phyloP scores from a whole-genome alignment of 1,284 basidiomycete species.

The Meira miltonrushii region DNA sequence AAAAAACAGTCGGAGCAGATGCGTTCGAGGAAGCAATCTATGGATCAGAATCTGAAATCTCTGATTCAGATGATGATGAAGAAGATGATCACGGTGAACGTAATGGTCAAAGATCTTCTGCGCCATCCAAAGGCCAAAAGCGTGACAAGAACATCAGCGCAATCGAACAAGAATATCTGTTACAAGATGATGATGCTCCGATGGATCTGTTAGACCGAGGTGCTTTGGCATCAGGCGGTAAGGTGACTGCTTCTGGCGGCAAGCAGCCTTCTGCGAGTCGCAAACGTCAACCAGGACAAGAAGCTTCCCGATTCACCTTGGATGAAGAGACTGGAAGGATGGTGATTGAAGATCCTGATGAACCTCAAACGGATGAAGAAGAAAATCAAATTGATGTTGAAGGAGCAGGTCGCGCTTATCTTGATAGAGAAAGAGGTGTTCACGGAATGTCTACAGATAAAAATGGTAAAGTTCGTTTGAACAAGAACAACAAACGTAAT shows the following conservation, averaged over 20 bases:
- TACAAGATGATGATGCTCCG: slow-evolving; percentile 85
- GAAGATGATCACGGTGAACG: slow-evolving; percentile 19
- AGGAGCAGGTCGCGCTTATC: slow-evolving; percentile 62
- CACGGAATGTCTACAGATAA: slow-evolving; percentile 76
- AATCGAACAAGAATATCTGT: slow-evolving; percentile 57
- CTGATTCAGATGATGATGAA: slow-evolving; percentile 35
- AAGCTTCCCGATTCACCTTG: slow-evolving; percentile 64
- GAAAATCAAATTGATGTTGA: slow-evolving; percentile 63
- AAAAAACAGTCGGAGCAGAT: slow-evolving; percentile 18
- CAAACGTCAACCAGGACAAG: slow-evolving; percentile 18
- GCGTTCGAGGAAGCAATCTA: slow-evolving; percentile 52
- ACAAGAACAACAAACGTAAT: slow-evolving; percentile 66
- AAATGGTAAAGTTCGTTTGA: slow-evolving; percentile 83
- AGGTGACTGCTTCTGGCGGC: slow-evolving; percentile 17
- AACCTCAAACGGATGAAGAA: slow-evolving; percentile 5
- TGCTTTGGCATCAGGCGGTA: slow-evolving; percentile 23
- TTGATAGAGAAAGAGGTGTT: slow-evolving; percentile 70
- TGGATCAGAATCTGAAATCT: slow-evolving; percentile 43
- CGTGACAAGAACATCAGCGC: slow-evolving; percentile 21
- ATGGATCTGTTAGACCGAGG: slow-evolving; percentile 84
- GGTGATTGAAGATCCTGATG: slow-evolving; percentile 64
- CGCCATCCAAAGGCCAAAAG: slow-evolving; percentile 22
- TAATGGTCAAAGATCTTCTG: slow-evolving; percentile 15
- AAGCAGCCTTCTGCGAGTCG: slow-evolving; percentile 4
- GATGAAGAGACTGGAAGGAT: slow-evolving; percentile 83